Conservation (phyloP, 331 rosid species). For the Telfairia occidentalis region DNA sequence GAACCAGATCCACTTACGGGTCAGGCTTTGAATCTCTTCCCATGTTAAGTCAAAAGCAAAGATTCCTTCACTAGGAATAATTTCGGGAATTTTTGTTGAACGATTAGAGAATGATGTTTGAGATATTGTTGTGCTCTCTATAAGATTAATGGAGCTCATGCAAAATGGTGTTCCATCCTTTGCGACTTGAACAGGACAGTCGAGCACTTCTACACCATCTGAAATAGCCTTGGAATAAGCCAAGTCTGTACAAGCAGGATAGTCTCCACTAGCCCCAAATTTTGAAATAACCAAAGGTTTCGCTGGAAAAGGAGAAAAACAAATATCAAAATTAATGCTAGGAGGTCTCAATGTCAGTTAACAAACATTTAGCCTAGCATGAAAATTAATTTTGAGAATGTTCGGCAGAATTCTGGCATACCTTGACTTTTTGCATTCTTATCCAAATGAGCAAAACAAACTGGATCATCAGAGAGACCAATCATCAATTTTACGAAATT, state of each 20-base stretch:
- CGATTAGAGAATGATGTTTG: conserved; percentile 29
- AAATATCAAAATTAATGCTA: conserved; percentile 21
- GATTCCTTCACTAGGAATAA: conserved; percentile 50
- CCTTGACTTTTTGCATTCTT: conserved; percentile 41
- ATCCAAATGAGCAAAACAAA: conserved; percentile 57
- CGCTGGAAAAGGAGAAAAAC: conserved; percentile 31
- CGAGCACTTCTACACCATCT: conserved; percentile 72
- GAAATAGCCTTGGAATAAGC: conserved; percentile 55
- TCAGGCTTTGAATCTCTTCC: conserved; percentile 40
- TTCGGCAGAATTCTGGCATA: conserved; percentile 20
- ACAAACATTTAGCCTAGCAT: conserved; percentile 6
- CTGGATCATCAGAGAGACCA: conserved; percentile 39
- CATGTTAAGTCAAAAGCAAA: conserved; percentile 61
- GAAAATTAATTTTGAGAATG: background rate
- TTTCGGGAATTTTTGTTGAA: conserved; percentile 30
- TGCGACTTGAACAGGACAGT: conserved; percentile 89
- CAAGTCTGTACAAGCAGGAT: conserved; percentile 57
- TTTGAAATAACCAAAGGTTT: conserved; percentile 64
- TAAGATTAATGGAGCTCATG: conserved; percentile 56
- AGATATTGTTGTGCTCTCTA: conserved; percentile 52
- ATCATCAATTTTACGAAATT: conserved; percentile 12
- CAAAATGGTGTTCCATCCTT: conserved; percentile 77
- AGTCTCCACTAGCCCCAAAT: conserved; percentile 90
- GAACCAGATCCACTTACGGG: conserved; percentile 40
- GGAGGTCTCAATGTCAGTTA: background rate